phyloP scores from a whole-genome alignment of 192 early-diverging fungal genomes.

The Rhizophagus clarus region DNA sequence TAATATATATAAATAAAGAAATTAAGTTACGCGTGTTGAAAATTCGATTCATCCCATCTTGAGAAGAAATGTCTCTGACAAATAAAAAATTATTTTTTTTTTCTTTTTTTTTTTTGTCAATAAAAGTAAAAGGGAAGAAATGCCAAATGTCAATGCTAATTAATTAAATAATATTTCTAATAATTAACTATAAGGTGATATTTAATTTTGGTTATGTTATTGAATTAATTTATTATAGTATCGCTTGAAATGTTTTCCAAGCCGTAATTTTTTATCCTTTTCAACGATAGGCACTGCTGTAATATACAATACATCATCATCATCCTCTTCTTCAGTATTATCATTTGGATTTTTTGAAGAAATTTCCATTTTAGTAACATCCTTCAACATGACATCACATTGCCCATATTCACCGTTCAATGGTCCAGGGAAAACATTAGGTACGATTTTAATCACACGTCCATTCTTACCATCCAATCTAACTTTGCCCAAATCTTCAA shows the following conservation, averaged over 20 bases:
- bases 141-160: not conserved
- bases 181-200: not conserved
- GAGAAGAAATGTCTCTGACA: not conserved
- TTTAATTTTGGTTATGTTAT: not conserved
- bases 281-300: not conserved
- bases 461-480: conserved; percentile 10
- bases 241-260: conserved; percentile 4
- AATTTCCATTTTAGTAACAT: not conserved
- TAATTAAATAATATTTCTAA: not conserved
- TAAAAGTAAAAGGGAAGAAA: not conserved
- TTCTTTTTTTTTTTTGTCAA: not conserved
- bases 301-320: not conserved
- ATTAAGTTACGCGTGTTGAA: not conserved
- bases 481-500: conserved; percentile 11
- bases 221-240: conserved; percentile 10
- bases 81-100: too few species aligned
- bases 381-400: not conserved
- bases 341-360: not conserved
- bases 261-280: not conserved
- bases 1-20: not conserved
- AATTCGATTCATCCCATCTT: not conserved
- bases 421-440: not conserved
- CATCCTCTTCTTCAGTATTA: not conserved
- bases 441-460: not conserved
- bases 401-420: not conserved